A percentile compares a stretch with the other conserved stretches of the same genome.
Conservation (phyloP, 306 rosid genomes). For the Prunus fruticosa region DNA sequence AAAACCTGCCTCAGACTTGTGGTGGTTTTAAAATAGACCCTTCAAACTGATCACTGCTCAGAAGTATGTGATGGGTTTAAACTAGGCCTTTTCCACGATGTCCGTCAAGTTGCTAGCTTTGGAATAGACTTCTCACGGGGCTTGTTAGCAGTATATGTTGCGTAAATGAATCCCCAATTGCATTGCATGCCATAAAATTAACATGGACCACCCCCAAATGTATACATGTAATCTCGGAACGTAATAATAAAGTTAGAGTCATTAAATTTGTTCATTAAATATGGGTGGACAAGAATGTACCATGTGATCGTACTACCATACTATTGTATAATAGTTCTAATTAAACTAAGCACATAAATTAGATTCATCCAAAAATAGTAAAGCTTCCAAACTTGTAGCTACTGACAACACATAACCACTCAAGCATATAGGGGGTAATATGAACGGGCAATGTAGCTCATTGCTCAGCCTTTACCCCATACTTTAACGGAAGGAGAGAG, state of each 20-base stretch:
- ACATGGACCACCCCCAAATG: neutral
- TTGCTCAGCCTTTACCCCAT: neutral
- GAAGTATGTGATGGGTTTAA: neutral
- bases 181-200: neutral
- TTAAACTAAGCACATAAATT: neutral
- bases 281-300: too few relatives aligned
- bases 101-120: slow-evolving; percentile 25
- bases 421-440: neutral
- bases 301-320: too few relatives aligned
- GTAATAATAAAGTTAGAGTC: too few relatives aligned
- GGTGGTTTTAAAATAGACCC: slow-evolving; percentile 52
- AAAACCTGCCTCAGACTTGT: slow-evolving; percentile 28
- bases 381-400: neutral
- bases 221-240: too few relatives aligned
- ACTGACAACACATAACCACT: neutral
- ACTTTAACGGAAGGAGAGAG: neutral
- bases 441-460: neutral
- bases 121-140: slow-evolving; percentile 45
- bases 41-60: slow-evolving; percentile 29
- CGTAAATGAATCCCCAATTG: neutral
- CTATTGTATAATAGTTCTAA: neutral
- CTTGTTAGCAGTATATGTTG: neutral
- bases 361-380: neutral
- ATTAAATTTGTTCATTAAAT: too few relatives aligned
- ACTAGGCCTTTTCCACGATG: slow-evolving; percentile 17